A percentile compares a stretch with the other conserved stretches of the same genome.
Evolutionary conservation across 2,329 filamentous ascomycete genomes (phyloP).

Genomic region (Shiraia bambusicola): DNA sequence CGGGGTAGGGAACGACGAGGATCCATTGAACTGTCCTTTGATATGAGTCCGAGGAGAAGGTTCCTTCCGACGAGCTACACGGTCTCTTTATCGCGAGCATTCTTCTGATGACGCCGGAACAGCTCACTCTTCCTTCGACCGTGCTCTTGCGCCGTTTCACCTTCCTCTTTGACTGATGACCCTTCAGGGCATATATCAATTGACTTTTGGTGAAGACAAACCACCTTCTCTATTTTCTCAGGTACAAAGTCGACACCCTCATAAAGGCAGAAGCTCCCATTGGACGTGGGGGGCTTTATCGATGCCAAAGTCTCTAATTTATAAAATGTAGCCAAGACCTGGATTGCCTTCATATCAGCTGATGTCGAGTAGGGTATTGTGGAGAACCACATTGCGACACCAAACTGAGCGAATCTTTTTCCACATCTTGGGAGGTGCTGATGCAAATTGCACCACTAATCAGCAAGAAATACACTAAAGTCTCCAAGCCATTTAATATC

Average conservation of each 20-base stretch:
- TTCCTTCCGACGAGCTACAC: neutral
- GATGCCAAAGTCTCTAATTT: slow-evolving; percentile 6
- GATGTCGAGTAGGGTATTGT: slow-evolving; percentile 24
- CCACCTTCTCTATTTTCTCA: slow-evolving; percentile 1
- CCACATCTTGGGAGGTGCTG: slow-evolving; percentile 3
- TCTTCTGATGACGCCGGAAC: slow-evolving; percentile 6
- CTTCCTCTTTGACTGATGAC: slow-evolving; percentile 7
- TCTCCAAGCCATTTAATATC: slow-evolving; percentile 25
- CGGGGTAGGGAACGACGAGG: slow-evolving; percentile 32
- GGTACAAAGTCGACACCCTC: slow-evolving; percentile 9
- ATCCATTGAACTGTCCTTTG: slow-evolving; percentile 59
- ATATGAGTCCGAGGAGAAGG: slow-evolving; percentile 48
- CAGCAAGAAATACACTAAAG: slow-evolving; percentile 6
- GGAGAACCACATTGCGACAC: slow-evolving; percentile 29
- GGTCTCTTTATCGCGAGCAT: slow-evolving; percentile 32
- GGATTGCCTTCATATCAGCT: slow-evolving; percentile 25
- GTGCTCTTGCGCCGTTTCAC: slow-evolving; percentile 15
- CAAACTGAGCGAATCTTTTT: slow-evolving; percentile 14
- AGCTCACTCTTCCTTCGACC: slow-evolving; percentile 5
- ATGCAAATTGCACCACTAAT: slow-evolving; percentile 29
- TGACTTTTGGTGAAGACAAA: neutral
- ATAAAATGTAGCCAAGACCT: slow-evolving; percentile 26
- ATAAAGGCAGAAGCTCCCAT: slow-evolving; percentile 4
- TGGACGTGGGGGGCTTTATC: slow-evolving; percentile 9
- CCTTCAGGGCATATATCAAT: slow-evolving; percentile 17